phyloP scores from a whole-genome alignment of 441 rosid species.

The Bocquillonia castaneifolia region DNA sequence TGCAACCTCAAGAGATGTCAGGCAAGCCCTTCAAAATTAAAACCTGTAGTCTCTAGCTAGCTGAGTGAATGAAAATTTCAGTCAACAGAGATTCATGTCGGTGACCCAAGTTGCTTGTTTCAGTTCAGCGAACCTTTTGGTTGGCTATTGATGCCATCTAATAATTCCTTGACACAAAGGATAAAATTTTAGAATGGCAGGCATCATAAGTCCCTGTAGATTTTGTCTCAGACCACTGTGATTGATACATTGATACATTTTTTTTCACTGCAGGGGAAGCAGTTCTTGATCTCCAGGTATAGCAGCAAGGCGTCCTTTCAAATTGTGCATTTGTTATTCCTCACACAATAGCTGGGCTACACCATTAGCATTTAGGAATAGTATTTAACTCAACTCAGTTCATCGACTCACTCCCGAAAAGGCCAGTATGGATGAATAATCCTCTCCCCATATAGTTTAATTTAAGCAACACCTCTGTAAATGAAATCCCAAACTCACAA shows the following conservation, averaged over 20 bases:
- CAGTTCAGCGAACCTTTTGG: neutral
- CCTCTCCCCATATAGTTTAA: neutral
- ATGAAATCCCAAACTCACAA: constrained; percentile 30
- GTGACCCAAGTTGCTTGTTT: neutral
- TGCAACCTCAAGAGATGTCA: neutral
- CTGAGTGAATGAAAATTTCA: neutral
- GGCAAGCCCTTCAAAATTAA: too few relatives aligned
- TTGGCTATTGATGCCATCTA: neutral
- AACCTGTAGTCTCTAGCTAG: neutral
- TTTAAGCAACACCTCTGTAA: constrained; percentile 29
- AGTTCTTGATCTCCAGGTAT: constrained; percentile 37
- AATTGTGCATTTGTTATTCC: constrained; percentile 24
- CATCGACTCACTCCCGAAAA: neutral
- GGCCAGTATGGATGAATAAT: neutral
- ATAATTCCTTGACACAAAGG: too few relatives aligned
- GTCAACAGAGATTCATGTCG: neutral
- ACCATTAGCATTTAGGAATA: constrained; percentile 17
- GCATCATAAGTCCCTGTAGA: neutral
- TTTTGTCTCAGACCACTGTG: neutral
- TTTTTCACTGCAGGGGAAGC: constrained; percentile 45
- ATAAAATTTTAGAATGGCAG: neutral
- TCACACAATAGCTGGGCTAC: constrained; percentile 22
- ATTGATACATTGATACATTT: neutral
- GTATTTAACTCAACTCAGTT: constrained; percentile 5
- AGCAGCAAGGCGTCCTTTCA: constrained; percentile 21